Conservation (phyloP, 352 stramenopile genomes). For the Phytophthora chlamydospora region DNA sequence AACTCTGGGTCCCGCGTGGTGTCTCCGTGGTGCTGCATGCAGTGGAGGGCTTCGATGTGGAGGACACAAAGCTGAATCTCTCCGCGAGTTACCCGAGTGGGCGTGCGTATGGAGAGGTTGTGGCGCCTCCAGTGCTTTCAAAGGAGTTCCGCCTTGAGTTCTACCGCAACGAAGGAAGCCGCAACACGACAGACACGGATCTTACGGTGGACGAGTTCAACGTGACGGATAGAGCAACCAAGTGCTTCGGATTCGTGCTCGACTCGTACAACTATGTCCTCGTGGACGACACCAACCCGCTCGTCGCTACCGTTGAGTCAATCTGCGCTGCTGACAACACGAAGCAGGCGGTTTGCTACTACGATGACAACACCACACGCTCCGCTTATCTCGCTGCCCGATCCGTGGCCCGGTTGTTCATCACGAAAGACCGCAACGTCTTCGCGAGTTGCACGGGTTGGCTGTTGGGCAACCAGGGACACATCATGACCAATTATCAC, state of each 20-base stretch:
- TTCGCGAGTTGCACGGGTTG: slow-evolving; percentile 56
- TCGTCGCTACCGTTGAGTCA: slow-evolving; percentile 42
- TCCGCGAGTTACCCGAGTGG: slow-evolving; percentile 38
- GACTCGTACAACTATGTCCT: slow-evolving; percentile 53
- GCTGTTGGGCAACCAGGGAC: slow-evolving; percentile 55
- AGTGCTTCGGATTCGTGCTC: slow-evolving; percentile 60
- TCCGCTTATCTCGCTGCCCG: slow-evolving; percentile 42
- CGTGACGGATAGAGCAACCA: slow-evolving; percentile 24
- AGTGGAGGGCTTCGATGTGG: slow-evolving; percentile 47
- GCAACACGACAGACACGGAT: slow-evolving; percentile 5
- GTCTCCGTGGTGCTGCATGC: slow-evolving; percentile 46
- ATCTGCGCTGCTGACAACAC: slow-evolving; percentile 68
- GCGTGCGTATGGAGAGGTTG: slow-evolving; percentile 25
- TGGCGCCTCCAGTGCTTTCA: slow-evolving; percentile 39
- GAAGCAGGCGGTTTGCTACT: slow-evolving; percentile 59
- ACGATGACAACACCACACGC: slow-evolving; percentile 29
- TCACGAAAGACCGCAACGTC: slow-evolving; percentile 20
- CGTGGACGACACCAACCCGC: slow-evolving; percentile 34
- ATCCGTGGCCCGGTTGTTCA: slow-evolving; percentile 25
- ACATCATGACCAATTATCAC: slow-evolving; percentile 74
- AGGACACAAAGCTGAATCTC: slow-evolving; percentile 48
- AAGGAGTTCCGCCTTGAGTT: slow-evolving; percentile 65
- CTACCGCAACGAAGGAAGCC: slow-evolving; percentile 39
- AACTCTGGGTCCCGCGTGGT: slow-evolving; percentile 49
- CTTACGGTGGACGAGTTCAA: slow-evolving; percentile 20